phyloP scores from a whole-genome alignment of 1,284 basidiomycete species.

The Tilletia setariae region DNA sequence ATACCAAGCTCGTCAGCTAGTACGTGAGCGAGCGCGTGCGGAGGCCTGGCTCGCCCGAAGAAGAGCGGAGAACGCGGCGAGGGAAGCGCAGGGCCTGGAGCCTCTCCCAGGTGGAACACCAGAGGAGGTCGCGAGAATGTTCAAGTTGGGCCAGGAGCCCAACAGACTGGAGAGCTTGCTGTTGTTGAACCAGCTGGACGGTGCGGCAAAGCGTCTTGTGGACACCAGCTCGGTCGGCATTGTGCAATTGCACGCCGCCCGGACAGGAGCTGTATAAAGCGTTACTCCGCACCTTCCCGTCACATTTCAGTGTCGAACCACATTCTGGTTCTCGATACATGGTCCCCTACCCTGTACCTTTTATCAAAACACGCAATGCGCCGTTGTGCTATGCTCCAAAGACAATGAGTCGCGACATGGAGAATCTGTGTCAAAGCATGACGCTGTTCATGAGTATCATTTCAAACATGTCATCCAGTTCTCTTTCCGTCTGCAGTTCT shows the following conservation, averaged over 20 bases:
- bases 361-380: too few relatives aligned
- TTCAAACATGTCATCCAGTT: conserved; percentile 11
- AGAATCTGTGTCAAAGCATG: neutral
- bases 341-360: too few relatives aligned
- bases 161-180: conserved; percentile 81
- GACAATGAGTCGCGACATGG: neutral
- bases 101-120: conserved; percentile 63
- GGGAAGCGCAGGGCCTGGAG: conserved; percentile 77
- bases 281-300: neutral
- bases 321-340: too few relatives aligned
- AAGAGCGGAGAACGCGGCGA: conserved; percentile 80
- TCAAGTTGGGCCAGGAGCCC: conserved; percentile 85
- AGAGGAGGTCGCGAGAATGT: conserved; percentile 56
- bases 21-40: conserved; percentile 77
- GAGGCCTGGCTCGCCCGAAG: conserved; percentile 61
- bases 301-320: too few relatives aligned
- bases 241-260: conserved; percentile 48
- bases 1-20: conserved; percentile 85
- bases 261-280: conserved; percentile 35
- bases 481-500: neutral
- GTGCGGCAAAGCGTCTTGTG: conserved; percentile 51
- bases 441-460: conserved; percentile 7
- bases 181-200: conserved; percentile 55
- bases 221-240: conserved; percentile 60
- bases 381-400: too few relatives aligned